A percentile compares a stretch with the other conserved stretches of the same genome.
phyloP scores from a whole-genome alignment of 1,284 basidiomycete species.

The Anthracocystis walkeri region DNA sequence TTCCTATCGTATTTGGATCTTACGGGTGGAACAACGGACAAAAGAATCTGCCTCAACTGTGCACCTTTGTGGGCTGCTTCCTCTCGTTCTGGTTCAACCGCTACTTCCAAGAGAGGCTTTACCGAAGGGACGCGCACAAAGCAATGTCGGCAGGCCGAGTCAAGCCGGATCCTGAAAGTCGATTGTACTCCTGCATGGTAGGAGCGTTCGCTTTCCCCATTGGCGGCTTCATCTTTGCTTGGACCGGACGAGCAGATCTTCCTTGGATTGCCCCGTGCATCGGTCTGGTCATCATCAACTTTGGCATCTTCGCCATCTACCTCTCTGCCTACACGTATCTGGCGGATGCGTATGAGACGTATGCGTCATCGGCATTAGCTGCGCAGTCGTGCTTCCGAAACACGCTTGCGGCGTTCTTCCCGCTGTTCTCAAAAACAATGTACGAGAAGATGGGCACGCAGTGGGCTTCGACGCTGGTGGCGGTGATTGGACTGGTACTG shows the following conservation, averaged over 20 bases:
- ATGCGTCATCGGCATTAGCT: constrained; percentile 61
- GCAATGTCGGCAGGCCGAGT: constrained; percentile 51
- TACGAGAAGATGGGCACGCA: constrained; percentile 53
- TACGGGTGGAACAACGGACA: constrained; percentile 44
- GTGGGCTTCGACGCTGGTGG: constrained; percentile 58
- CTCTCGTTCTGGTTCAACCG: constrained; percentile 78
- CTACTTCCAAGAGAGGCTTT: constrained; percentile 56
- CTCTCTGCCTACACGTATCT: constrained; percentile 45
- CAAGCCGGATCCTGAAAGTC: constrained; percentile 70
- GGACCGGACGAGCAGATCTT: constrained; percentile 27
- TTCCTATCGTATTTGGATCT: constrained; percentile 54
- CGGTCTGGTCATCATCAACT: constrained; percentile 36
- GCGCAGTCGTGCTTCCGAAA: constrained; percentile 51
- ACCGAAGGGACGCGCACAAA: constrained; percentile 20
- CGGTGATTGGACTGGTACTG: constrained; percentile 45
- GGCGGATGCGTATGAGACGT: constrained; percentile 53
- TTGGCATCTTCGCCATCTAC: constrained; percentile 34
- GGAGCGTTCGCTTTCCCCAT: constrained; percentile 42
- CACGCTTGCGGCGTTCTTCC: constrained; percentile 36
- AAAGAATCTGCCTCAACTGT: constrained; percentile 37
- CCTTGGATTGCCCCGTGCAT: constrained; percentile 38
- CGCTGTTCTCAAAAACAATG: constrained; percentile 40
- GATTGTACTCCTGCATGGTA: constrained; percentile 68
- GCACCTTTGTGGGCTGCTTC: constrained; percentile 40
- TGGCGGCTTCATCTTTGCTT: constrained; percentile 45